Evolutionary conservation across 2,329 filamentous ascomycete species (phyloP), one percentile per base, ranked within the genome.

Genomic region (Sclerotinia minor): DNA sequence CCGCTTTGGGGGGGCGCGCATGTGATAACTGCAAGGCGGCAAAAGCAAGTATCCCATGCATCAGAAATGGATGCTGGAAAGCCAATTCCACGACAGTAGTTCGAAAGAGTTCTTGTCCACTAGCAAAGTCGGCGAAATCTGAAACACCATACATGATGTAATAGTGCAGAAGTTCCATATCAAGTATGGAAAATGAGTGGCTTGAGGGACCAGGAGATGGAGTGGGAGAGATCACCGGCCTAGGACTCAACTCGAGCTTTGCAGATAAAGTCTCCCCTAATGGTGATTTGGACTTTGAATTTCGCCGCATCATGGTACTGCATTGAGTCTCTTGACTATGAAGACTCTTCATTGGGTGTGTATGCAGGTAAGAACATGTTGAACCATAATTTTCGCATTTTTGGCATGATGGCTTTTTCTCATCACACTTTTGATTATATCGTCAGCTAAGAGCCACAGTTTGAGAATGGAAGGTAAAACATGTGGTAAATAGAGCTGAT

Each of bases 81-180:
- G 72, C 72, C 35, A 72, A 13, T 61, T 73, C 59, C 44, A 75
- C 69, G 52, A 76, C 68, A 21, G 68, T 69, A 17, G 73, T 71
- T n/a, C 73, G 69, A 49, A 73, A 74, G 8, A 75, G 54, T 44
- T 71, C 60, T n/a, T 65, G 41, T 4, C 61, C 57, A 13, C 60
- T 64, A 8, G 60, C 13, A 32, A 66, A 68, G 29, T 73, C 71
- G n/a, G 71, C 26, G 32, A 72, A 75, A 60, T 60, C 74, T 54
- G 63, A 38, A 35, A 38, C 70, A 59, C 79, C 77, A 5, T 79
- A 80, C 15, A 75, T 80, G 35, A 81, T 77, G 71, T 81, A 82
- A 59, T 79, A 73, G 68, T 83, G 79, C 54, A 80, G 76, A 29
- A 83, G 71, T 67, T 82, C 81, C 11, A 83, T 73, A 45, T 79